Base-by-base conservation (phyloP, 805 yeast species). In the Barnettozyma botsteinii region DNA sequence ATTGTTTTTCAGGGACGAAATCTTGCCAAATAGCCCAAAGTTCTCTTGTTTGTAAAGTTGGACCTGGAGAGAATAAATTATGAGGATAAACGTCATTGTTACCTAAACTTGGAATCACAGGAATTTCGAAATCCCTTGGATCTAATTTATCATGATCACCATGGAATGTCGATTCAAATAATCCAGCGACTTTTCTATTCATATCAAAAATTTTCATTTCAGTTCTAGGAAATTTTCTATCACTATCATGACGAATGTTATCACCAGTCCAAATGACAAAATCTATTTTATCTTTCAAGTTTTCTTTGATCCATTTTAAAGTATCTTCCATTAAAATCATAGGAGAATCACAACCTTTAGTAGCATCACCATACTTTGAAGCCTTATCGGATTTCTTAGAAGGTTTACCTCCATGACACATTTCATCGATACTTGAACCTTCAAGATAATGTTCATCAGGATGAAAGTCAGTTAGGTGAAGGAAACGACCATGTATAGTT, bases 191-290 rank as follows among this genome's bases (percentile, higher is more conserved):
- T 21, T 66, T 48, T 46, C 72, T 69, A 55, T 85, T 85, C 76
- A 80, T 70, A 11, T 79, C 81, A 46, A 85, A 75, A 33, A 86
- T 86, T 41, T 79, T 76, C 42, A 55, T 53, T 53, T 85, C 94
- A 1, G 85, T 75, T 65, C 96, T 73, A 3, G 95, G 96, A 52
- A 64, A 62, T 17, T 58, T 56, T 55, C 94, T 67, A 61, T 85
- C 95, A 52, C 81, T 83, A 58, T 85, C 95, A 58, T 85, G 95
- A 41, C 95, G 70, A 33, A 84, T 75, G 52, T 85, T 86, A 61
- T 86, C 96, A 24, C 96, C 96, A 0, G 95, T 85, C 95, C 95
- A 86, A 12, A 86, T 73, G 11, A 86, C 80, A 60, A 86, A 86
- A 58, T 86, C 96, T 35, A 86, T 79, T 48, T 85, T 78, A 58